phyloP scores from a whole-genome alignment of 1,284 basidiomycete genomes.

The Rhodotorula sp. region DNA sequence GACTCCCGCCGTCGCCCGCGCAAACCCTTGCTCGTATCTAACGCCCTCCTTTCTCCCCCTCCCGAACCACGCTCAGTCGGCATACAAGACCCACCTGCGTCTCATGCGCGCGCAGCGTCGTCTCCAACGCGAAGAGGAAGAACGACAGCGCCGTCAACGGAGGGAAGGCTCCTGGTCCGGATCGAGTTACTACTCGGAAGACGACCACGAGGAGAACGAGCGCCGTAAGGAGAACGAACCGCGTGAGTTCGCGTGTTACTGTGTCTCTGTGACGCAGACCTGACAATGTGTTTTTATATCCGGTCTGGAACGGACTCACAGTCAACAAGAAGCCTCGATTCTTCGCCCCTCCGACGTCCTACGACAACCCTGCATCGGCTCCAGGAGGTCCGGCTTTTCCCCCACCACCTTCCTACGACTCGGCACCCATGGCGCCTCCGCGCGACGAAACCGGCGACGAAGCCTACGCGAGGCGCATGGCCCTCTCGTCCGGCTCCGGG shows the following conservation, averaged over 20 bases:
- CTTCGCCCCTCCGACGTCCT: constrained; percentile 37
- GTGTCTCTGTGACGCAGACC: neutral
- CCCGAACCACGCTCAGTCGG: constrained; percentile 19
- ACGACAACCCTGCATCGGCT: constrained; percentile 21
- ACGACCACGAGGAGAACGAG: constrained; percentile 23
- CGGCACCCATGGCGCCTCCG: constrained; percentile 7
- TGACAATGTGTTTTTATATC: neutral
- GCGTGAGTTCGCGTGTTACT: neutral
- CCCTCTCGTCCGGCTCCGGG: constrained; percentile 55
- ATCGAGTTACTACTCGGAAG: constrained; percentile 35
- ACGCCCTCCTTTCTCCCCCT: neutral
- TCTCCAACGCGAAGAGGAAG: constrained; percentile 36
- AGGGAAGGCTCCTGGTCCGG: constrained; percentile 22
- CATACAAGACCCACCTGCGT: constrained; percentile 36
- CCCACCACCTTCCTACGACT: constrained; percentile 4
- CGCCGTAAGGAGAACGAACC: constrained; percentile 12
- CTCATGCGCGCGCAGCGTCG: constrained; percentile 21
- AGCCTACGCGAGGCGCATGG: constrained; percentile 63
- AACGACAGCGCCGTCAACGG: constrained; percentile 12
- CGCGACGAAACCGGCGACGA: constrained; percentile 51
- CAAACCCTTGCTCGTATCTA: neutral
- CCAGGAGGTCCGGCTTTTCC: constrained; percentile 1
- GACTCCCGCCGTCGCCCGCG: too few species aligned
- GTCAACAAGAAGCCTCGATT: constrained; percentile 36
- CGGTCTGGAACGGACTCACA: neutral